Evolutionary conservation across 2,329 filamentous ascomycete species (phyloP), one percentile per base, ranked within the genome.

Genomic region (Decorospora gaudefroyi): DNA sequence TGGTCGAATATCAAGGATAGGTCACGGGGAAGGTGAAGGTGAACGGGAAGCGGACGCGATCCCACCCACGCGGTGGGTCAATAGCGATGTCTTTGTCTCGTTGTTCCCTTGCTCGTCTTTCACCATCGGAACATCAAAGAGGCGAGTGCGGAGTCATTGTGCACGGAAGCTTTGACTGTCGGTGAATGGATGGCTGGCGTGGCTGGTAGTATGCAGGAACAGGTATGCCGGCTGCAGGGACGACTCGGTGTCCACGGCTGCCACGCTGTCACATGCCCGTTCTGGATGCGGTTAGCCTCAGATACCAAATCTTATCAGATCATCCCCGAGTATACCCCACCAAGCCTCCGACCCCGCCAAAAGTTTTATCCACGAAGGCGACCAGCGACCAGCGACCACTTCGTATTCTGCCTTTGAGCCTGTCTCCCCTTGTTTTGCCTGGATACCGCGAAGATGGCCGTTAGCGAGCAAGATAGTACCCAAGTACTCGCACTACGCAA

Each of bases 401-500:
- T n/a, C n/a, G n/a, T n/a, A n/a, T n/a, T n/a, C n/a, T n/a, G n/a
- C n/a, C n/a, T n/a, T n/a, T n/a, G n/a, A n/a, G n/a, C n/a, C n/a
- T n/a, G n/a, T n/a, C n/a, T n/a, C n/a, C n/a, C n/a, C n/a, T n/a
- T n/a, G n/a, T n/a, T n/a, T n/a, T n/a, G n/a, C n/a, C n/a, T n/a
- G n/a, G n/a, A n/a, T n/a, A n/a, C n/a, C n/a, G n/a, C n/a, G n/a
- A 57, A 46, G 6, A 68, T 68, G 66, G 50, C 65, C 13, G 57
- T 51, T 22, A 21, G 59, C 40, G 64, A 64, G 19, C 47, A 59
- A 37, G 56, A 61, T 25, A n/a, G n/a, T n/a, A 59, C 73, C 8
- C 84, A 82, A 31, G 79, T 90, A 57, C 63, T 76, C 43, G 75
- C 78, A 46, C 80, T 95, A 38, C 86, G 90, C 65, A 80, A 86